Evolutionary conservation across 129 eudicot species (phyloP), one percentile per base, ranked within the genome.

Genomic region (Flaveria bidentis): DNA sequence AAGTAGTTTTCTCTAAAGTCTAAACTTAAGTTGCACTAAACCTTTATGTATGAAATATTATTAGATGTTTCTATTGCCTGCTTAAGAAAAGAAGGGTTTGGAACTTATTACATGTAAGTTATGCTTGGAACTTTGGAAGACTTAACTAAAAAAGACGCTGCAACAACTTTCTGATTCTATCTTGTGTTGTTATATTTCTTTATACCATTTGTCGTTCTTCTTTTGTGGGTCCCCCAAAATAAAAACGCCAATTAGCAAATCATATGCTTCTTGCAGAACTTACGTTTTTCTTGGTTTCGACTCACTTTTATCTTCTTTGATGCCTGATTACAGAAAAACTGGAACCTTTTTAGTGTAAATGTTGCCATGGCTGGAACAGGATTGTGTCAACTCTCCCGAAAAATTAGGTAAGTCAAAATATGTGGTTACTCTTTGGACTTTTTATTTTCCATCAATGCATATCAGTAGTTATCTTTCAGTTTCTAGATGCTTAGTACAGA

Each of bases 351-450:
- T 61, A 91, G 97, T 64, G 99, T 94, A 68, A 94, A 91, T 76
- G 85, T 94, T 28, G 99, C 96, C 3, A 91, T 94, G 99, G 96
- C 96, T 50, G 93, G 90, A 67, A 94, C 99, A 25, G 99, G 99
- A 68, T 67, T 94, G 66, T 94, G 89, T 81, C 99, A 94, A 78
- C 93, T 94, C 67, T 74, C 93, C 50, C 78, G 99, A 47, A 94
- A 94, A 72, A 89, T 94, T 71, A 72, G 85, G 97, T 94, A 71
- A 87, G 88, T 79, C 76, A 76, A 71, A 82, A 1, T 2, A 62
- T 26, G 25, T 6, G 52, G 11, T 39, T 28, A 65, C 76, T 57
- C 53, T 10, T 75, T 55, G 62, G 25, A 70, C 18, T 13, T 49
- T 10, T 45, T 45, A 1, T 71, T 33, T 23, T 65, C 25, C 4